A percentile compares a stretch with the other conserved stretches of the same genome.
Conservation (phyloP, 164 flowering plant genomes). For the Chloranthus sessilifolius region DNA sequence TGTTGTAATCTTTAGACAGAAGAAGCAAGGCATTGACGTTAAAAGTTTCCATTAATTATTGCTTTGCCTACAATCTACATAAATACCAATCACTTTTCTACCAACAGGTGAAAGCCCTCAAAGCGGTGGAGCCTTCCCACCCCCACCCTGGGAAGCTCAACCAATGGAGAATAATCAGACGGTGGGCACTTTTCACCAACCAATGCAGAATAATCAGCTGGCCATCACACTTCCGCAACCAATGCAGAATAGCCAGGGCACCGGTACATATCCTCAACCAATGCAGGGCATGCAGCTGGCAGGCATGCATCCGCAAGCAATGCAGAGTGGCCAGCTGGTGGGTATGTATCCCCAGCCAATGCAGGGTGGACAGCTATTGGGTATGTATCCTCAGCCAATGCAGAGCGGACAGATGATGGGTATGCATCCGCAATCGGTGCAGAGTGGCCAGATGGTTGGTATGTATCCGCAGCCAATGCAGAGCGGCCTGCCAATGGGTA, state of each 20-base stretch:
- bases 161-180: conserved; percentile 29
- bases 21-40: too few relatives aligned
- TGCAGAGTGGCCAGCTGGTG: conserved; percentile 34
- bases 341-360: conserved; percentile 33
- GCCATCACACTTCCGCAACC: conserved; percentile 29
- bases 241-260: conserved; percentile 28
- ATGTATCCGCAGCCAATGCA: conserved; percentile 54
- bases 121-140: conserved; percentile 57
- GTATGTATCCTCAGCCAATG: conserved; percentile 38
- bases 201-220: conserved; percentile 22
- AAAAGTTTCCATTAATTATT: too few relatives aligned
- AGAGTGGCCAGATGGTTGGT: conserved; percentile 43
- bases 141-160: conserved; percentile 94
- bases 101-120: conserved; percentile 36
- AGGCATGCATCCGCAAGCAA: conserved; percentile 29
- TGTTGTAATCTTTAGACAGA: too few relatives aligned
- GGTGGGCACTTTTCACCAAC: conserved; percentile 7
- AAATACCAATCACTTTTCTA: background rate
- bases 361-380: conserved; percentile 27
- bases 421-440: conserved; percentile 34
- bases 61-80: too few relatives aligned
- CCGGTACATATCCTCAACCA: conserved; percentile 50
- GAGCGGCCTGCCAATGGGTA: conserved; percentile 27
- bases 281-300: conserved; percentile 12
- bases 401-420: conserved; percentile 34